phyloP scores from a whole-genome alignment of 805 yeast species.

The Yarrowia osloensis region DNA sequence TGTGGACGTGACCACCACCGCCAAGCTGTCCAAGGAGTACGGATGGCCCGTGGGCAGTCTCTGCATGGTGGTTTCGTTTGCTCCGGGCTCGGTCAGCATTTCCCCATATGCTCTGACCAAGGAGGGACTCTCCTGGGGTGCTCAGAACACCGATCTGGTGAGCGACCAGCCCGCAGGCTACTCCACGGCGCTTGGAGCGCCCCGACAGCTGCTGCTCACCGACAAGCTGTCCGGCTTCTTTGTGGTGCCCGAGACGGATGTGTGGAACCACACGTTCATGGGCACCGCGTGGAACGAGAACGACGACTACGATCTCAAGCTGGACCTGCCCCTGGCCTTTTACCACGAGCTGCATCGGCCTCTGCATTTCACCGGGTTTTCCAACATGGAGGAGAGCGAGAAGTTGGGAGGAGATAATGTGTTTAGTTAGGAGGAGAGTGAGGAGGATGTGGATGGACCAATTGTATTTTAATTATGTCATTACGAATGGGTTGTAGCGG shows the following conservation, averaged over 20 bases:
- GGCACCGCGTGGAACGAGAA: slow-evolving; percentile 78
- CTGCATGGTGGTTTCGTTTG: slow-evolving; percentile 66
- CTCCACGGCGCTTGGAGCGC: slow-evolving; percentile 57
- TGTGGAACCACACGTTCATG: slow-evolving; percentile 91
- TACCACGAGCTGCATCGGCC: slow-evolving; percentile 89
- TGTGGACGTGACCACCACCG: slow-evolving; percentile 65
- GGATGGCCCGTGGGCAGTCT: slow-evolving; percentile 51
- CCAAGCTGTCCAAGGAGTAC: slow-evolving; percentile 43
- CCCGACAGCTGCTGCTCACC: slow-evolving; percentile 71
- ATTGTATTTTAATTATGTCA: background rate
- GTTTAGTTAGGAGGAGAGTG: slow-evolving; percentile 1
- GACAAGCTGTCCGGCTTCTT: slow-evolving; percentile 78
- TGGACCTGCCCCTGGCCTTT: slow-evolving; percentile 78
- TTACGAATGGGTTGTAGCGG: background rate
- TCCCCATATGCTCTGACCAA: slow-evolving; percentile 61
- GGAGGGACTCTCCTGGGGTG: slow-evolving; percentile 81
- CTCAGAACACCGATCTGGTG: slow-evolving; percentile 55
- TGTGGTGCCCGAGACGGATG: slow-evolving; percentile 75
- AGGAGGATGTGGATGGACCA: background rate
- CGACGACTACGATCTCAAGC: slow-evolving; percentile 60
- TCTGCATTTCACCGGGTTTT: slow-evolving; percentile 74
- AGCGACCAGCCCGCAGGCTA: slow-evolving; percentile 68
- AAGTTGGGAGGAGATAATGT: slow-evolving; percentile 5
- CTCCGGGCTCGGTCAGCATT: slow-evolving; percentile 82
- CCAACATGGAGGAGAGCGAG: slow-evolving; percentile 20